These are phyloP conservation scores for Tympanopsis confertula DNA, from an alignment of 2,329 filamentous ascomycete species.

Conservation along the genomic window DNA sequence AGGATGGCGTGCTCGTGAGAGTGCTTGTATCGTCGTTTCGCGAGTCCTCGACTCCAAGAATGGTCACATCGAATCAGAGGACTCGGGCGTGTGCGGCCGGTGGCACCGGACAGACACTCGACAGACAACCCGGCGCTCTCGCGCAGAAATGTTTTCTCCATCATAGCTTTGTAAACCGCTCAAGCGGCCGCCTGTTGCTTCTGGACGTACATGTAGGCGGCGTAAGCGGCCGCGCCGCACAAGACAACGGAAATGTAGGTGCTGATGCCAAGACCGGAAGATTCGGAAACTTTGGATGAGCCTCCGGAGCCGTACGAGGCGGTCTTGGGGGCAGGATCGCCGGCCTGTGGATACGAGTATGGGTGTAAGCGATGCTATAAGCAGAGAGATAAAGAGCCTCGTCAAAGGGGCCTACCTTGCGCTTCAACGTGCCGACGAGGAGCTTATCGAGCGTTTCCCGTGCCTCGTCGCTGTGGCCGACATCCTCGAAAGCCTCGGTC, in stretches of 20 bases:
- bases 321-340: conserved; percentile 65
- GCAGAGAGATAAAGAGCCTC: conserved; percentile 3
- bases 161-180: no score
- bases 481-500: conserved; percentile 97
- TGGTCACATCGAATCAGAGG: no score
- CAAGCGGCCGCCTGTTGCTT: conserved; percentile 25
- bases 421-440: conserved; percentile 67
- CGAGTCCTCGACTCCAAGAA: no score
- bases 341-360: conserved; percentile 38
- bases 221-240: conserved; percentile 67
- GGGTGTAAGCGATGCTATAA: conserved; percentile 2
- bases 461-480: conserved; percentile 97
- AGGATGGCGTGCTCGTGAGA: no score
- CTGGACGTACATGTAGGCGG: conserved; percentile 77
- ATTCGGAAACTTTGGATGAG: conserved; percentile 32
- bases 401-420: conserved; percentile 47
- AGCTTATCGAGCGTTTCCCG: conserved; percentile 80
- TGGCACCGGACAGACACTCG: no score
- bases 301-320: conserved; percentile 34
- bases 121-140: no score
- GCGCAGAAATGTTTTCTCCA: no score
- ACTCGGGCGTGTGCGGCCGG: no score
- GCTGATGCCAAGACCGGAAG: conserved; percentile 52
- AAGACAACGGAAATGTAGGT: conserved; percentile 72
- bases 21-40: no score